phyloP scores from a whole-genome alignment of 2,329 filamentous ascomycete species.

The Epichloe coenophiala region DNA sequence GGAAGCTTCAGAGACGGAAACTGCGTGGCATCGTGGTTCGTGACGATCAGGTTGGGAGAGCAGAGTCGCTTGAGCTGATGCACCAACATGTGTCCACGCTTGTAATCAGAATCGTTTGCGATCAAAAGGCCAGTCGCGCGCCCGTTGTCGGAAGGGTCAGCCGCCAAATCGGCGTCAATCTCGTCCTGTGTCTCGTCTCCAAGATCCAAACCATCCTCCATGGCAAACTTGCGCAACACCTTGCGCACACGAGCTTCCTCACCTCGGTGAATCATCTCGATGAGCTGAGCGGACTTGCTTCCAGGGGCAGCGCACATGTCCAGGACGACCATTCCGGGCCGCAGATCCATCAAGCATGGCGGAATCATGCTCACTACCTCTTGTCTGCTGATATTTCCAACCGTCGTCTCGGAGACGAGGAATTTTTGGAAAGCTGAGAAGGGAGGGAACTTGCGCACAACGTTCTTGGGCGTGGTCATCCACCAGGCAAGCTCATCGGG shows the following conservation, averaged over 20 bases:
- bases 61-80: conserved; percentile 96
- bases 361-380: conserved; percentile 99
- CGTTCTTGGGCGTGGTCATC: conserved; percentile 96
- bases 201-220: conserved; percentile 44
- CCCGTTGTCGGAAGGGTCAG: conserved; percentile 60
- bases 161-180: conserved; percentile 37
- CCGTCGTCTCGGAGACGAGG: conserved; percentile 89
- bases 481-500: conserved; percentile 91
- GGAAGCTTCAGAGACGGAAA: conserved; percentile 87
- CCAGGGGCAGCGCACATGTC: conserved; percentile 91
- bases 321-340: conserved; percentile 81
- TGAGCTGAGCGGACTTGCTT: conserved; percentile 89
- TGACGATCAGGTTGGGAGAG: conserved; percentile 91
- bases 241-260: conserved; percentile 77
- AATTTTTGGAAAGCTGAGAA: conserved; percentile 98
- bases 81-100: conserved; percentile 90
- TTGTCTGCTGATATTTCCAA: conserved; percentile 94
- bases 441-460: conserved; percentile 83
- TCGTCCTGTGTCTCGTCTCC: conserved; percentile 33
- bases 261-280: conserved; percentile 86
- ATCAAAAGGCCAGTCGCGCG: conserved; percentile 83
- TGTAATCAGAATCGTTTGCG: conserved; percentile 94
- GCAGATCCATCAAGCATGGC: conserved; percentile 80
- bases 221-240: conserved; percentile 49
- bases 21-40: conserved; percentile 92